These are phyloP conservation scores for Pelargonium nanum DNA, from an alignment of 345 rosid species.

Conservation along the genomic window DNA sequence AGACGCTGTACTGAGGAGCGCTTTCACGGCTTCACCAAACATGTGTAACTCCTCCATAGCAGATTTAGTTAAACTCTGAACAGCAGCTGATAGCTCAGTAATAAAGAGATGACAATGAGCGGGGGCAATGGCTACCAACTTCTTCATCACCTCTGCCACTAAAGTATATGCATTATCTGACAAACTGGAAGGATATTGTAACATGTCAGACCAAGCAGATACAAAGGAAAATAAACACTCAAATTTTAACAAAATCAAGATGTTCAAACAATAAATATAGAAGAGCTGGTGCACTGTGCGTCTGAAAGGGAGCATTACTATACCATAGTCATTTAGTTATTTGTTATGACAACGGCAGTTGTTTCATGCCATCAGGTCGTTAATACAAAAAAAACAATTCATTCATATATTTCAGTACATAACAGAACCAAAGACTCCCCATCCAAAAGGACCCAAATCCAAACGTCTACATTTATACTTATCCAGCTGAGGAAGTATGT, in stretches of 20 bases:
- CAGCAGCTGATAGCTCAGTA: conserved; percentile 66
- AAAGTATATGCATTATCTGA: conserved; percentile 86
- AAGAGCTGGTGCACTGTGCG: too few species aligned
- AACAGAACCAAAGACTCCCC: too few species aligned
- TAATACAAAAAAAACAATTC: too few species aligned
- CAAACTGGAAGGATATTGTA: conserved; percentile 38
- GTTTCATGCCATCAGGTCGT: too few species aligned
- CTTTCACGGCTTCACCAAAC: conserved; percentile 78
- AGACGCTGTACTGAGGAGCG: conserved; percentile 60
- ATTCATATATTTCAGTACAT: too few species aligned
- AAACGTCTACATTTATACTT: too few species aligned
- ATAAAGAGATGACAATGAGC: conserved; percentile 72
- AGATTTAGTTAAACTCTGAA: conserved; percentile 58
- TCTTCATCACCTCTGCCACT: conserved; percentile 86
- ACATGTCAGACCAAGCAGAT: conserved; percentile 9
- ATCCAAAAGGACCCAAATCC: too few species aligned
- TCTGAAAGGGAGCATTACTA: too few species aligned
- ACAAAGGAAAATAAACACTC: neutral
- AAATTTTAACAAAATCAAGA: neutral
- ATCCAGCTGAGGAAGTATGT: too few species aligned
- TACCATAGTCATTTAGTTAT: neutral
- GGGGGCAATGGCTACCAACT: conserved; percentile 71
- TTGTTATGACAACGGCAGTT: neutral
- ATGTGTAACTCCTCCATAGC: conserved; percentile 65
- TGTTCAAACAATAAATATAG: too few species aligned